These are phyloP conservation scores for Fusarium hostae DNA, from an alignment of 2,329 filamentous ascomycete species.

Conservation along the genomic window DNA sequence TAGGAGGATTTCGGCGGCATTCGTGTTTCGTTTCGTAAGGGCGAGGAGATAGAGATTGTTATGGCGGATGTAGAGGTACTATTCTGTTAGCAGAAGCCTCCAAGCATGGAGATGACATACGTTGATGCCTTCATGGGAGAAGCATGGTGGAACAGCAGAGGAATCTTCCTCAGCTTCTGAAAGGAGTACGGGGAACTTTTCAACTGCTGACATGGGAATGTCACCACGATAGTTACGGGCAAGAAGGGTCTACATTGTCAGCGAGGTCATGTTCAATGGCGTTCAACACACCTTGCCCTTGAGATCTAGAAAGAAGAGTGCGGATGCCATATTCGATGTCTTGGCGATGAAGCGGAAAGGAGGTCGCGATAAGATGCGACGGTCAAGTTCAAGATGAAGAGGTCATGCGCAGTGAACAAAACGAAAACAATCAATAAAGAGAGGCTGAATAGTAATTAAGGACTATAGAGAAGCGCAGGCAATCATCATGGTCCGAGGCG, in stretches of 20 bases:
- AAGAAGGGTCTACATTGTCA: constrained; percentile 81
- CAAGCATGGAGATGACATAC: constrained; percentile 62
- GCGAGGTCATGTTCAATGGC: not conserved
- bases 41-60: constrained; percentile 99
- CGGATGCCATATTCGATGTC: constrained; percentile 78
- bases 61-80: constrained; percentile 99
- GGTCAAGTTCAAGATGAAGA: constrained; percentile 12
- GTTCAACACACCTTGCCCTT: constrained; percentile 88
- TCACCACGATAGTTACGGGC: constrained; percentile 98
- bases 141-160: constrained; percentile 95
- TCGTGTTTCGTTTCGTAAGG: constrained; percentile 97
- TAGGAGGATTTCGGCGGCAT: constrained; percentile 96
- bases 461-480: constrained; percentile 41
- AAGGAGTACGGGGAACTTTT: constrained; percentile 95
- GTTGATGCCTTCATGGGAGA: constrained; percentile 98
- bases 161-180: constrained; percentile 99
- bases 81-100: constrained; percentile 20
- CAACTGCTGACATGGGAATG: constrained; percentile 98
- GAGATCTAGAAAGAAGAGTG: constrained; percentile 97
- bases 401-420: constrained; percentile 30
- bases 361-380: constrained; percentile 44
- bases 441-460: constrained; percentile 19
- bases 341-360: constrained; percentile 37
- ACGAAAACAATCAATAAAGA: constrained; percentile 8
- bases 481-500: constrained; percentile 40